These are phyloP conservation scores for Amorphotheca resinae DNA, from an alignment of 495 filamentous ascomycete genomes.

Conservation along the genomic window DNA sequence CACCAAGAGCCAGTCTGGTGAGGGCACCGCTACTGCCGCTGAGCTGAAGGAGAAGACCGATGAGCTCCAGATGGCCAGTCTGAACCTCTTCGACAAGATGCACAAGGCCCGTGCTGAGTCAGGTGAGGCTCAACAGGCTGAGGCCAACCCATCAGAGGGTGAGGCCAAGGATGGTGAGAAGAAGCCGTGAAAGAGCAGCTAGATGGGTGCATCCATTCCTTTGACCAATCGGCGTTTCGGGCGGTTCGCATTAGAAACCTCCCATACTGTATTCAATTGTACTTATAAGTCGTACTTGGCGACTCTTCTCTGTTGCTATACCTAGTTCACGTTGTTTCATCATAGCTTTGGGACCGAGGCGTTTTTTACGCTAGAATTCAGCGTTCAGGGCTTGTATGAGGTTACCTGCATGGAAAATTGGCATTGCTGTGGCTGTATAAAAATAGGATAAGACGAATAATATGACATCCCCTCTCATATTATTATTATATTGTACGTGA, in stretches of 20 bases:
- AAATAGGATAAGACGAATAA: slow-evolving; percentile 24
- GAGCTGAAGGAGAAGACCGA: slow-evolving; percentile 97
- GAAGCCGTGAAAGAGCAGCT: slow-evolving; percentile 32
- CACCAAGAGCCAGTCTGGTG: slow-evolving; percentile 87
- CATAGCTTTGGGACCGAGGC: slow-evolving; percentile 21
- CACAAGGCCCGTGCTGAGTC: slow-evolving; percentile 79
- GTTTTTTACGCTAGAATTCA: slow-evolving; percentile 14
- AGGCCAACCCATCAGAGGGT: slow-evolving; percentile 32
- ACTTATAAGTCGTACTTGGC: slow-evolving; percentile 21
- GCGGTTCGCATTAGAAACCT: slow-evolving; percentile 19
- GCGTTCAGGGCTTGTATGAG: slow-evolving; percentile 14
- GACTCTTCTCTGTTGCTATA: slow-evolving; percentile 22
- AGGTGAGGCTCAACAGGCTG: slow-evolving; percentile 30
- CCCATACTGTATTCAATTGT: slow-evolving; percentile 17
- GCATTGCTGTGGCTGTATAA: slow-evolving; percentile 20
- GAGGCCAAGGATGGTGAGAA: slow-evolving; percentile 57
- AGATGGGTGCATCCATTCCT: slow-evolving; percentile 8
- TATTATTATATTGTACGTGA: too few relatives aligned
- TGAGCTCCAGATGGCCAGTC: slow-evolving; percentile 86
- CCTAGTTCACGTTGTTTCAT: slow-evolving; percentile 14
- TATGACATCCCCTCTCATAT: slow-evolving; percentile 21
- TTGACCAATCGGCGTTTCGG: slow-evolving; percentile 12
- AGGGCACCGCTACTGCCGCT: slow-evolving; percentile 69
- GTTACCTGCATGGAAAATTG: slow-evolving; percentile 14
- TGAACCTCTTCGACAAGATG: slow-evolving; percentile 99